phyloP scores from a whole-genome alignment of 768 basidiomycete genomes.

The Macrolepiota dolichaula region DNA sequence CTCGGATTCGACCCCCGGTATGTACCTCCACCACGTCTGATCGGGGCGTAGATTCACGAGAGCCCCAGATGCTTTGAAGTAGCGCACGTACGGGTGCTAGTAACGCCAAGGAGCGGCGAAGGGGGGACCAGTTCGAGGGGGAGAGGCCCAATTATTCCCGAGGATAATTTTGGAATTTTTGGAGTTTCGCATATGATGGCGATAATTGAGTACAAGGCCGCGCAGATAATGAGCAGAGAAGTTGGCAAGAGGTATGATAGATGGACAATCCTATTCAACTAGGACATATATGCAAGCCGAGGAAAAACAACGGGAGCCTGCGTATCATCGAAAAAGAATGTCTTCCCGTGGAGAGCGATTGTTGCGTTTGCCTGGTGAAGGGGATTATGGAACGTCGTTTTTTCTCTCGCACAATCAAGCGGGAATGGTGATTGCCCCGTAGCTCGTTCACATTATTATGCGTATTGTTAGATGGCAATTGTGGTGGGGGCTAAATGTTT shows the following conservation, averaged over 20 bases:
- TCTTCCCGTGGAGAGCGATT: no score
- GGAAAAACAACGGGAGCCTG: no score
- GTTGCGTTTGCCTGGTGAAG: no score
- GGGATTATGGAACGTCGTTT: no score
- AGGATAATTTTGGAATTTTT: conserved; percentile 89
- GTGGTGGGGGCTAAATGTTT: no score
- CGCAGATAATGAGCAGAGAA: conserved; percentile 29
- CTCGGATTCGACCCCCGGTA: conserved; percentile 58
- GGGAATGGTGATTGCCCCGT: no score
- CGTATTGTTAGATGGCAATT: no score
- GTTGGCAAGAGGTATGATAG: conserved; percentile 24
- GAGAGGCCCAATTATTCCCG: conserved; percentile 51
- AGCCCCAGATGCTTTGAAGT: conserved; percentile 17
- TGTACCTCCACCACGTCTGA: conserved; percentile 23
- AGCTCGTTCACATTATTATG: no score
- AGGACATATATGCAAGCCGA: no score
- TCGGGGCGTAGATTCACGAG: conserved; percentile 21
- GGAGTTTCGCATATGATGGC: conserved; percentile 83
- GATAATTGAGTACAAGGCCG: conserved; percentile 69
- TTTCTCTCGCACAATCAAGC: no score
- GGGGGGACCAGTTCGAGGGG: conserved; percentile 25
- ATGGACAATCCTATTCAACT: no score
- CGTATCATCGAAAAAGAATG: no score
- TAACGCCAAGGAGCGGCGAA: neutral
- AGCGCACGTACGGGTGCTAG: neutral